phyloP scores from a whole-genome alignment of 1,139 yeast genomes.

The Wickerhamomyces sp. region DNA sequence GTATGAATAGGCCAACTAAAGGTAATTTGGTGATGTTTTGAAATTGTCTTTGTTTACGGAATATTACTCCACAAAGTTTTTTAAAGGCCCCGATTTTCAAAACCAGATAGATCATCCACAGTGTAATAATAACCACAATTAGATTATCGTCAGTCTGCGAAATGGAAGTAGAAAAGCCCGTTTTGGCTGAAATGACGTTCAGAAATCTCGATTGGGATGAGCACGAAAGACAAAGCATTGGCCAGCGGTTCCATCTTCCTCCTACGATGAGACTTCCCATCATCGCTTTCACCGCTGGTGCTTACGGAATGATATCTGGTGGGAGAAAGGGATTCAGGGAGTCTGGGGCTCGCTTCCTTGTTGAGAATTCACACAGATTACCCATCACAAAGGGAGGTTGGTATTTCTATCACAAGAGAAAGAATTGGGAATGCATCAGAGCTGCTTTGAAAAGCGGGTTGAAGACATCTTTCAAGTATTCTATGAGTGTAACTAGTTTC shows the following conservation, averaged over 20 bases:
- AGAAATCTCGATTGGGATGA: background rate
- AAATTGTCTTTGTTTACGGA: no score
- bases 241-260: constrained; percentile 35
- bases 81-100: no score
- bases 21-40: no score
- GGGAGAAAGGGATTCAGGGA: constrained; percentile 54
- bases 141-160: no score
- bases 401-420: constrained; percentile 85
- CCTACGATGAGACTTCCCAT: constrained; percentile 35
- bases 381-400: constrained; percentile 81
- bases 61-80: no score
- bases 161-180: no score
- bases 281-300: constrained; percentile 36
- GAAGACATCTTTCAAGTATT: constrained; percentile 39
- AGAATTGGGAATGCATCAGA: constrained; percentile 68
- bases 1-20: no score
- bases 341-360: constrained; percentile 59
- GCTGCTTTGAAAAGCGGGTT: constrained; percentile 46
- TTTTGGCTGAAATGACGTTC: background rate
- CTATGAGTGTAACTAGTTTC: constrained; percentile 43
- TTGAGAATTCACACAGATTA: constrained; percentile 78
- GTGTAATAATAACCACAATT: no score
- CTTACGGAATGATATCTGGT: constrained; percentile 60
- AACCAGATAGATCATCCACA: no score
- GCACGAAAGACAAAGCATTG: constrained; percentile 1